These are phyloP conservation scores for Arabidopsis thaliana DNA, from an alignment of 345 rosid genomes.

Conservation along the genomic window TAIR10.1 NC_003075.7:16767501-16768000, in stretches of 20 bases:
- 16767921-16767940: background rate
- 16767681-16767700: conserved; percentile 35
- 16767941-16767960: background rate
- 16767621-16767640: conserved; percentile 43
- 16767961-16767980: background rate
- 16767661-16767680: conserved; percentile 35
- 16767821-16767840: background rate
- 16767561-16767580: conserved; percentile 14
- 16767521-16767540: conserved; percentile 44
- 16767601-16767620: conserved; percentile 26
- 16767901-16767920: background rate
- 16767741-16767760: conserved; percentile 16
- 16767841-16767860: background rate
- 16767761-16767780: background rate
- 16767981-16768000: background rate
- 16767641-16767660: conserved; percentile 37
- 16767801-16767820: background rate
- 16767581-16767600: background rate
- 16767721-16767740: conserved; percentile 31
- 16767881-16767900: background rate
- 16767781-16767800: conserved; percentile 1
- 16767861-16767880: background rate
- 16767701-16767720: conserved; percentile 38
- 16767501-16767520: conserved; percentile 36
- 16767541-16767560: conserved; percentile 29